Base-by-base conservation (phyloP, 2,329 filamentous ascomycete species). In the Aspergillus oerlinghausenensis region DNA sequence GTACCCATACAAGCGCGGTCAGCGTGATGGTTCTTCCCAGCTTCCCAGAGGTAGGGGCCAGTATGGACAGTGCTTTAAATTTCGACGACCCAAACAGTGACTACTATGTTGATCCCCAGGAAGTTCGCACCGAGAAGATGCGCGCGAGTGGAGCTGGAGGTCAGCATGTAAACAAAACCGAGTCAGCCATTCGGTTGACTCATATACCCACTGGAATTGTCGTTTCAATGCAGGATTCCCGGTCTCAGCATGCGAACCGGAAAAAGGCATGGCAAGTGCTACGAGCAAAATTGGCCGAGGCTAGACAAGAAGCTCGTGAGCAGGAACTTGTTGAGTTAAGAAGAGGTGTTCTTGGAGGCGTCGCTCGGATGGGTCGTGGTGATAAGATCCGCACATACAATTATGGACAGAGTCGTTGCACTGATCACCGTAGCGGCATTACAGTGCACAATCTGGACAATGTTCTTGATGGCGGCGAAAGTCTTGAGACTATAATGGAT, bases 161-260 rank as follows among this genome's bases (percentile, higher is more conserved):
- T 0, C 94, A 99, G 77, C 94, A 99, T 75, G 94, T 99, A 70
- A 99, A 99, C 77, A 97, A 93, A 73, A 99, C 94, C 0, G 94
- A 99, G 77, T 96, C 91, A 29, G 94, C 94, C 3, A 90, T 99
- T 59, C 88, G 94, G 9, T 81, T 99, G 67, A 97, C 92, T 1
- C 94, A 99, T 77, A 75, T 88, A 6, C 94, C 94, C 2, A 96
- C 92, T 0, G 89, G 89, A 48, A 94, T 87, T 0, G 85, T 90
- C 1, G 92, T 97, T 14, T 88, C 87, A 11, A 96, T 97, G 82
- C 94, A 99, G 73, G 94, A 99, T 71, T 88, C 87, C 53, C 84
- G 94, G 54, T 96, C 91, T 47, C 94, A 99, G 77, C 86, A 90
- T 65, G 85, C 90, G 63, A 99, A 99, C 75, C 84, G 92, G 48